Evolutionary conservation across 2,329 filamentous ascomycete genomes (phyloP), one percentile per base, ranked within the genome.

Genomic region (Ceratocystis albifundus): DNA sequence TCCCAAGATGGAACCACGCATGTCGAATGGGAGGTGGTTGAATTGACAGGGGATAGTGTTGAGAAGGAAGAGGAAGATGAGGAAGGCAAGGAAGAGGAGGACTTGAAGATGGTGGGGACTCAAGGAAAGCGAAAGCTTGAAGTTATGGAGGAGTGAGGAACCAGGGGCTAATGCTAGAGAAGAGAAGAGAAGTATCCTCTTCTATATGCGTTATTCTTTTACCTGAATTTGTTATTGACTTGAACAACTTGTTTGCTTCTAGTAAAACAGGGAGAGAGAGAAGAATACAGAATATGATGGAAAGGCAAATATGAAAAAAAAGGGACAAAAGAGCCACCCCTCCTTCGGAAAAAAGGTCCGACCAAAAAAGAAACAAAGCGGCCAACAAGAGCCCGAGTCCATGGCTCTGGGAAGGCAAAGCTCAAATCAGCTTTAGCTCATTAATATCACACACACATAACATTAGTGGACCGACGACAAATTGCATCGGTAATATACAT

Each of bases 11-110:
- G 87, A 17, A 80, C 78, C 32, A 82, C 85, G 46, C 83, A 79
- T 57, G 81, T 94, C 10, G 87, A 94, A 72, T 96, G 90, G 89
- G 90, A 96, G 75, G 81, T 96, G 69, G 80, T 87, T 48, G 91
- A 96, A 76, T 92, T 83, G 80, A 82, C 79, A 61, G 80, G 79
- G 64, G 79, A 77, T 7, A 77, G 76, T 15, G 72, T 72, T 8
- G 53, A 57, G 8, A 6, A 30, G 4, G 53, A 32, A 4, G 28
- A 12, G 25, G n/a, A 63, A 22, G 45, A 50, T 10, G 61, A 46
- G 25, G 25, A 17, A 45, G 25, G 25, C 0, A 22, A 30, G 6
- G 32, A 45, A 63, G 41, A 48, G 44, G 61, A 17, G 61, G 61
- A 22, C 4, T 30, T 30, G 10, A 25, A 46, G 3, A 3, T 22